Conservation (phyloP, 352 stramenopile genomes). For the Phytophthora sp. region DNA sequence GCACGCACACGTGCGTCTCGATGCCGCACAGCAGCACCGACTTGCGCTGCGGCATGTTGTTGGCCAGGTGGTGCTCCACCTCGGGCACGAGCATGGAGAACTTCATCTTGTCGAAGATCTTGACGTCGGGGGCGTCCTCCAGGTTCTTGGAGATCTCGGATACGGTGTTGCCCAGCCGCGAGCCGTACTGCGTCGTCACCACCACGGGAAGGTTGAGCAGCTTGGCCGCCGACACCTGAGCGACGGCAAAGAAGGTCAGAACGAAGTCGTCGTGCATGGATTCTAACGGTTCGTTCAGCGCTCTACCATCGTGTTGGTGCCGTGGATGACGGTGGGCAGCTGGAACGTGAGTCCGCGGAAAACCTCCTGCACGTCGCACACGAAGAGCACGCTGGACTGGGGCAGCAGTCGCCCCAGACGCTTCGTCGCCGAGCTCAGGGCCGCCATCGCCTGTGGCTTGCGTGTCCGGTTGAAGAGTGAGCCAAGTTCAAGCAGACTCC, state of each 20-base stretch:
- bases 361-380: constrained; percentile 98
- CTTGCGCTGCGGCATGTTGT: constrained; percentile 52
- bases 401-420: constrained; percentile 64
- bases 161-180: constrained; percentile 93
- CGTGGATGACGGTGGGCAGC: constrained; percentile 91
- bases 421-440: constrained; percentile 31
- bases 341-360: constrained; percentile 95
- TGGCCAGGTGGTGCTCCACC: constrained; percentile 80
- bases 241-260: not conserved
- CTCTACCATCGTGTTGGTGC: constrained; percentile 75
- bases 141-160: constrained; percentile 74
- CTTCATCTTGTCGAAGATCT: constrained; percentile 97
- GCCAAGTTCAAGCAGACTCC: constrained; percentile 6
- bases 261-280: not conserved
- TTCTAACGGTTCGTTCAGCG: too few relatives aligned
- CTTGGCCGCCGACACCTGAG: constrained; percentile 65
- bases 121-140: constrained; percentile 42
- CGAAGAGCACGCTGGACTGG: constrained; percentile 88
- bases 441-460: constrained; percentile 28
- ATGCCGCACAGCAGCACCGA: constrained; percentile 97
- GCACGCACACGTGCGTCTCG: constrained; percentile 94
- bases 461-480: not conserved
- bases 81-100: constrained; percentile 99
- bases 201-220: constrained; percentile 93
- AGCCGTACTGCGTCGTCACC: constrained; percentile 96